A percentile compares a stretch with the other conserved stretches of the same genome.
Evolutionary conservation across 768 basidiomycete species (phyloP).

Genomic region (Termitomyces sp.): DNA sequence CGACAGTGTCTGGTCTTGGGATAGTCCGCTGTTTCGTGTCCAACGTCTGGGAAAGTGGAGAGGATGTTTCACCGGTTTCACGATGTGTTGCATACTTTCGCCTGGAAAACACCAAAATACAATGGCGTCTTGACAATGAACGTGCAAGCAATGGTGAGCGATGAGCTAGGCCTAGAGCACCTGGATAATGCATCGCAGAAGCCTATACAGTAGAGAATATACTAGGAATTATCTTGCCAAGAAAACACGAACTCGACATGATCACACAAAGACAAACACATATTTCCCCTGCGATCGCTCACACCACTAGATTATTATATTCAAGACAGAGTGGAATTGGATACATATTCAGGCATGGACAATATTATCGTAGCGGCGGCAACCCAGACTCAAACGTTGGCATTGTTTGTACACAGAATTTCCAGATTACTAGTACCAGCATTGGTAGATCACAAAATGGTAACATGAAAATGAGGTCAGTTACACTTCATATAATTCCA

Average conservation of each 20-base stretch:
- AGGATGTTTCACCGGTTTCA: slow-evolving; percentile 31
- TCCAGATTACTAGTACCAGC: too few relatives aligned
- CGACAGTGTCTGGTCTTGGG: slow-evolving; percentile 54
- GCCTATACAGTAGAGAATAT: background rate
- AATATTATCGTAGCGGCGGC: too few relatives aligned
- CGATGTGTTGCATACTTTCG: slow-evolving; percentile 45
- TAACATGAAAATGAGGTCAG: too few relatives aligned
- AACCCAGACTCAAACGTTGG: too few relatives aligned
- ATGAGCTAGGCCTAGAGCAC: slow-evolving; percentile 10
- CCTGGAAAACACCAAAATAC: slow-evolving; percentile 2
- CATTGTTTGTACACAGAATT: too few relatives aligned
- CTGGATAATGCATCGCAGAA: slow-evolving; percentile 14
- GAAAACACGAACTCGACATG: background rate
- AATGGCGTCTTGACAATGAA: slow-evolving; percentile 3
- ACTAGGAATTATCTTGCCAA: background rate
- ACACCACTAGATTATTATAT: background rate
- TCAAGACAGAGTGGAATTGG: background rate
- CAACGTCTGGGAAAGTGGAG: slow-evolving; percentile 58
- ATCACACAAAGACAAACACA: slow-evolving; percentile 14
- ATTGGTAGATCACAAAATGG: too few relatives aligned
- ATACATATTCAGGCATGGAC: background rate
- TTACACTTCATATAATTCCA: too few relatives aligned
- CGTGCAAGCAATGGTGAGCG: slow-evolving; percentile 6
- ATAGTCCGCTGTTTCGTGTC: slow-evolving; percentile 47
- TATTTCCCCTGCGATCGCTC: too few relatives aligned